phyloP scores from a whole-genome alignment of 805 yeast species.

The Spathaspora arborariae region DNA sequence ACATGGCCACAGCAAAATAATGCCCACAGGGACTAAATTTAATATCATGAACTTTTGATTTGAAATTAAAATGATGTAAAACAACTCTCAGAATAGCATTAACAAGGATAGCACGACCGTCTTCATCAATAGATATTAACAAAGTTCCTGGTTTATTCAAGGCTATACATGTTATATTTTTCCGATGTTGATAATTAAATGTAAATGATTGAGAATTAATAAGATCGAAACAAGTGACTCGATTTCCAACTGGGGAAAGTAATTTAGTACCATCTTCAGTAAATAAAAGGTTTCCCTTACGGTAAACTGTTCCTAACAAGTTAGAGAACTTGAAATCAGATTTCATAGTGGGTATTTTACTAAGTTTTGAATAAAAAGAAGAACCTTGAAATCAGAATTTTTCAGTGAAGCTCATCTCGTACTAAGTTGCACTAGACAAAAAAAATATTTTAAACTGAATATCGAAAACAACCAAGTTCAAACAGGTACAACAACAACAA shows the following conservation, averaged over 20 bases:
- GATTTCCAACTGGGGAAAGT: slow-evolving; percentile 90
- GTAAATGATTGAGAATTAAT: slow-evolving; percentile 83
- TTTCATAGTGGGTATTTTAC: slow-evolving; percentile 50
- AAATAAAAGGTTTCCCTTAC: slow-evolving; percentile 86
- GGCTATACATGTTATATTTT: slow-evolving; percentile 74
- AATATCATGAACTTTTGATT: slow-evolving; percentile 67
- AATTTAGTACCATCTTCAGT: slow-evolving; percentile 82
- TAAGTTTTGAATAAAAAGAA: background rate
- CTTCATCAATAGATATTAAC: slow-evolving; percentile 78
- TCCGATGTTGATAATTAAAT: slow-evolving; percentile 88
- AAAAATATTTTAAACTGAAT: background rate
- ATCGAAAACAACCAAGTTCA: background rate
- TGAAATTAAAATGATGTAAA: slow-evolving; percentile 90
- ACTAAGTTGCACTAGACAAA: background rate
- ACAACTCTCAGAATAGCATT: slow-evolving; percentile 82
- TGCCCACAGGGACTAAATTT: slow-evolving; percentile 87
- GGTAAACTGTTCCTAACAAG: slow-evolving; percentile 88
- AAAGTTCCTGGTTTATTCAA: slow-evolving; percentile 79
- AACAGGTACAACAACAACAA: background rate
- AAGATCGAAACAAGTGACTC: slow-evolving; percentile 86
- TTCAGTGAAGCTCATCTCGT: background rate
- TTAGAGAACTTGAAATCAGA: slow-evolving; percentile 88
- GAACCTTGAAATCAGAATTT: background rate
- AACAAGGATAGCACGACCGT: slow-evolving; percentile 89
- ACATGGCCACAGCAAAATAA: slow-evolving; percentile 80